Percentiles rank a stretch among this genome's conserved stretches.
These are phyloP conservation scores for Pisolithus thermaeus DNA, from an alignment of 1,284 basidiomycete genomes.

Conservation along the genomic window DNA sequence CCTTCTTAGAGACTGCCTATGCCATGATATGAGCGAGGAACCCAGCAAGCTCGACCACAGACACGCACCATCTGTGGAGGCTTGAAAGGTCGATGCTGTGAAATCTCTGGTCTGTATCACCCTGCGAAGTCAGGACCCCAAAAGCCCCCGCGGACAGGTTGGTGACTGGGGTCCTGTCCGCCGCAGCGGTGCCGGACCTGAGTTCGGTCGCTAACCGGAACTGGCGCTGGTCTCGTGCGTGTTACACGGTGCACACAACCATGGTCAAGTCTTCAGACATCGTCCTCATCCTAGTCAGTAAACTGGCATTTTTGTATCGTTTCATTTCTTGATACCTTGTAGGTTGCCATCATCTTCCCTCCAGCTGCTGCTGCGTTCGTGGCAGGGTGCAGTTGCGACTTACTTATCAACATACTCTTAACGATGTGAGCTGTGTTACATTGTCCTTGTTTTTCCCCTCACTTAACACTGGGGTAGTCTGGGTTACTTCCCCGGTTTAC, in stretches of 20 bases:
- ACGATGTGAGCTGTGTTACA: slow-evolving; percentile 49
- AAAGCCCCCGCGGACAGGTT: too few species aligned
- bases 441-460: background rate
- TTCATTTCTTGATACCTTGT: slow-evolving; percentile 4
- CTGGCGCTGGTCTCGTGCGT: too few species aligned
- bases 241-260: background rate
- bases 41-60: background rate
- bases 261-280: slow-evolving; percentile 31
- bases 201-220: too few species aligned
- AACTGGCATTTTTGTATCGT: background rate
- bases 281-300: slow-evolving; percentile 33
- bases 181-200: too few species aligned
- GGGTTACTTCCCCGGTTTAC: slow-evolving; percentile 70
- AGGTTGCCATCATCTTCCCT: slow-evolving; percentile 72
- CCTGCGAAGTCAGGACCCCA: too few species aligned
- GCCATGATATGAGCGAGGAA: slow-evolving; percentile 5
- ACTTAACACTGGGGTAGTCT: slow-evolving; percentile 38
- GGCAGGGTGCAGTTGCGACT: slow-evolving; percentile 66
- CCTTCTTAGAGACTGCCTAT: slow-evolving; percentile 88
- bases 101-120: too few species aligned
- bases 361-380: slow-evolving; percentile 59
- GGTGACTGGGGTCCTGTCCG: slow-evolving; percentile 15
- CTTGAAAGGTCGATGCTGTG: background rate
- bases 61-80: slow-evolving; percentile 19
- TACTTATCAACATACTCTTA: slow-evolving; percentile 66